These are phyloP conservation scores for Candida sakaeoensis DNA, from an alignment of 805 yeast species.

Conservation along the genomic window DNA sequence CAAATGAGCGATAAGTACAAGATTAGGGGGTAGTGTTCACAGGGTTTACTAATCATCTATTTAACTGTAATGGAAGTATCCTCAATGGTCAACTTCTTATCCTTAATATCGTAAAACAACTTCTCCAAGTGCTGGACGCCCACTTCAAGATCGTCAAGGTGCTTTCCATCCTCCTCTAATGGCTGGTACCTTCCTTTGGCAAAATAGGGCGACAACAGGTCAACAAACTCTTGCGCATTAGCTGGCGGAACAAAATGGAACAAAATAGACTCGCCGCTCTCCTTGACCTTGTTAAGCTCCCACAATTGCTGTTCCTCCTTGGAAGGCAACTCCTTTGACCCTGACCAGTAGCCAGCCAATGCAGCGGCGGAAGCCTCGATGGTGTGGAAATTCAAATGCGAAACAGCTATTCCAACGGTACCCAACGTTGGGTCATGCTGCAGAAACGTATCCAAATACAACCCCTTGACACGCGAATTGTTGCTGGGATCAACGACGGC, in stretches of 20 bases:
- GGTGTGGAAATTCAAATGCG: constrained; percentile 45
- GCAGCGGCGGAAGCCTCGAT: constrained; percentile 54
- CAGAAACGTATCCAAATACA: constrained; percentile 36
- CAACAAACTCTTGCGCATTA: constrained; percentile 23
- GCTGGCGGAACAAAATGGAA: constrained; percentile 34
- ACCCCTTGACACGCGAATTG: constrained; percentile 32
- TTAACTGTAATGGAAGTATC: constrained; percentile 15
- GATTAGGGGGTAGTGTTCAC: background rate
- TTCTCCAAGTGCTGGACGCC: constrained; percentile 18
- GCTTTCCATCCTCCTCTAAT: constrained; percentile 19
- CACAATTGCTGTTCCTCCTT: constrained; percentile 35
- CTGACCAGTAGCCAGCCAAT: constrained; percentile 54
- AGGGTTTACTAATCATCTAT: too few species aligned
- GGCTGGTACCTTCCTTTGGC: constrained; percentile 31
- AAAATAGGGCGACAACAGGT: constrained; percentile 20
- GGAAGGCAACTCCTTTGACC: constrained; percentile 34
- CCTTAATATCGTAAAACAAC: constrained; percentile 23
- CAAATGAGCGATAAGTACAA: too few species aligned
- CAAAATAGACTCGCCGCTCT: constrained; percentile 17
- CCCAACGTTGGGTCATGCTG: constrained; percentile 43
- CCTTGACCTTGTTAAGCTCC: constrained; percentile 23
- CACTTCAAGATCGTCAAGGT: constrained; percentile 20
- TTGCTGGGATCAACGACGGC: constrained; percentile 22
- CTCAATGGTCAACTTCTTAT: constrained; percentile 15
- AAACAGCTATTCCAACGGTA: constrained; percentile 36